Evolutionary conservation across 495 filamentous ascomycete species (phyloP), one percentile per base, ranked within the genome.

Genomic region (Aspergillus wentii): DNA sequence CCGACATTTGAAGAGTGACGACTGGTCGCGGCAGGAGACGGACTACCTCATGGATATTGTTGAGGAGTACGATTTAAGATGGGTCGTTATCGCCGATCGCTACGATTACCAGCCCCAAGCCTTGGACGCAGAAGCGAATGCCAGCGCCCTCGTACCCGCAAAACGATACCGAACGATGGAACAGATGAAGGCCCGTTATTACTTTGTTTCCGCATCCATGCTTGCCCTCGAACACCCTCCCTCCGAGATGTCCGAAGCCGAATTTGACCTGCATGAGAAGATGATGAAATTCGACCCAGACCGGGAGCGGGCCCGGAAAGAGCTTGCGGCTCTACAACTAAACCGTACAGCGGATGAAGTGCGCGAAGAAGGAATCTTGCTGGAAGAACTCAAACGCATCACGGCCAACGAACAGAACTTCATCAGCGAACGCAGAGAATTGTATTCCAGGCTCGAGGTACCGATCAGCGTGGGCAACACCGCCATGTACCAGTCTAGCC

Each of bases 11-110:
- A 75, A 76, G 47, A 82, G 68, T 49, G 65, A 75, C 19, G 78
- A 89, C 39, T 98, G 92, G 92, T 79, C 85, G 14, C 85, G 83
- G 43, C 84, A 89, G 35, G 92, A 98, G 59, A 97, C 92, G 4
- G 88, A 95, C 51, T 95, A 95, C 52, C 63, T 98, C 41, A 68
- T 96, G 54, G 63, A 78, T 17, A 50, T 91, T 17, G 84, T 72
- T 8, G 68, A 72, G 30, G 81, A 91, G 9, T 94, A 79, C 49
- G 87, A 92, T 47, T 67, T 94, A 30, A 80, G 90, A 38, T 98
- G 92, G 83, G 66, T 89, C 11, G 62, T 98, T n/a, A 88, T 98
- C 30, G 85, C 79, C 60, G 92, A 98, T 54, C 85, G 89, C 9
- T 98, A 95, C 60, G 86, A 94, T 16, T 95, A 79, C 50, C 61